These are phyloP conservation scores for Diplodia corticola DNA, from an alignment of 2,329 filamentous ascomycete genomes.

Conservation along the genomic window DNA sequence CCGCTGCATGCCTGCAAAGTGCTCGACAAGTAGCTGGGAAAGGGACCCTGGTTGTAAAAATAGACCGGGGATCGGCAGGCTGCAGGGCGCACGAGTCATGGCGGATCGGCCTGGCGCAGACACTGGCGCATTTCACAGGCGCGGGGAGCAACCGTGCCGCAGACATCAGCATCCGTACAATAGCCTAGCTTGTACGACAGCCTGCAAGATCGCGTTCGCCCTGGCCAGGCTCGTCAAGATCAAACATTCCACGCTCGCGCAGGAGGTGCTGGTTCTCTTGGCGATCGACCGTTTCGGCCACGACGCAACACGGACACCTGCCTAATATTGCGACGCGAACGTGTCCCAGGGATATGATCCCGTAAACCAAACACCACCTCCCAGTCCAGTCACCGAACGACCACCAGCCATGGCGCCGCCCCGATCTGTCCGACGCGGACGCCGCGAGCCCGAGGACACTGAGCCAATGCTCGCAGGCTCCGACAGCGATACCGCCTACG, in stretches of 20 bases:
- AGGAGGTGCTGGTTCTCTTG: neutral
- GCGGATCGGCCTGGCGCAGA: neutral
- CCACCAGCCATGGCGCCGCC: constrained; percentile 47
- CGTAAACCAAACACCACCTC: neutral
- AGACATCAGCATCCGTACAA: neutral
- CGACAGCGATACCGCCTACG: constrained; percentile 31
- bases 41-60: neutral
- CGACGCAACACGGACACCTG: constrained; percentile 6
- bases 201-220: neutral
- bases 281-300: constrained; percentile 4
- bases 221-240: neutral
- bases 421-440: constrained; percentile 85
- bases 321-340: constrained; percentile 15
- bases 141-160: neutral
- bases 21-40: no score
- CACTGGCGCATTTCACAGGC: neutral
- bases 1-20: no score
- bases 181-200: neutral
- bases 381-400: neutral
- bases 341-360: constrained; percentile 12
- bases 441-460: constrained; percentile 58
- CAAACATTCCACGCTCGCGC: neutral
- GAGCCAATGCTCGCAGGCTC: constrained; percentile 33
- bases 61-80: constrained; percentile 1
- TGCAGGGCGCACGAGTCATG: constrained; percentile 4